Conservation (phyloP, 1,284 basidiomycete genomes). For the Cryptococcus depauperatus region DNA sequence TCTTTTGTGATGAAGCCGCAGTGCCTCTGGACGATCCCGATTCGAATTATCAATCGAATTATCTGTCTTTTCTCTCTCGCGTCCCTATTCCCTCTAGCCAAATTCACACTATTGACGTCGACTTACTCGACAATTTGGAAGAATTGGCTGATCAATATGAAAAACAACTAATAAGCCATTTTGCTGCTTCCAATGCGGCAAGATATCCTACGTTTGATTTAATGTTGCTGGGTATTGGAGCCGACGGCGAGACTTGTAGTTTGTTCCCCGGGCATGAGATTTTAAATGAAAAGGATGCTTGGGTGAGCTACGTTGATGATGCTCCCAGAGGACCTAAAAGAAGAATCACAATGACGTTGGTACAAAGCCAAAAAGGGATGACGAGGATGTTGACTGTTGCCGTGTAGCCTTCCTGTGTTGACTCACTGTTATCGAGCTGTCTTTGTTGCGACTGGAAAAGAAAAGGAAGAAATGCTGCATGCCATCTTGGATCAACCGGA, state of each 20-base stretch:
- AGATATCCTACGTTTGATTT: constrained; percentile 93
- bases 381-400: not conserved
- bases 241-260: constrained; percentile 93
- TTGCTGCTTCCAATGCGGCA: constrained; percentile 80
- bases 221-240: constrained; percentile 86
- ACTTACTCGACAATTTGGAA: constrained; percentile 61
- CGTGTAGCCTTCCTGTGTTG: constrained; percentile 60
- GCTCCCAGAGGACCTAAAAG: constrained; percentile 85
- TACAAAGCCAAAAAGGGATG: no score
- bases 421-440: constrained; percentile 83
- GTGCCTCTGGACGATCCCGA: constrained; percentile 89
- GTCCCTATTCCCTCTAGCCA: constrained; percentile 65
- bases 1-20: constrained; percentile 93
- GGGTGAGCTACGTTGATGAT: constrained; percentile 90
- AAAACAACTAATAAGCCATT: constrained; percentile 81
- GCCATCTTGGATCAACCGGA: constrained; percentile 77
- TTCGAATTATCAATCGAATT: constrained; percentile 82
- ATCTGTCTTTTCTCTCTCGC: constrained; percentile 70
- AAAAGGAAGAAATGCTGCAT: constrained; percentile 73
- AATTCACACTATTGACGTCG: constrained; percentile 81
- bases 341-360: constrained; percentile 76
- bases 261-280: constrained; percentile 91
- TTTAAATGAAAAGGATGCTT: constrained; percentile 74
- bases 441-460: constrained; percentile 79
- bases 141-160: constrained; percentile 89